Conservation (phyloP, 2,329 filamentous ascomycete species). For the Lachnellula cervina region DNA sequence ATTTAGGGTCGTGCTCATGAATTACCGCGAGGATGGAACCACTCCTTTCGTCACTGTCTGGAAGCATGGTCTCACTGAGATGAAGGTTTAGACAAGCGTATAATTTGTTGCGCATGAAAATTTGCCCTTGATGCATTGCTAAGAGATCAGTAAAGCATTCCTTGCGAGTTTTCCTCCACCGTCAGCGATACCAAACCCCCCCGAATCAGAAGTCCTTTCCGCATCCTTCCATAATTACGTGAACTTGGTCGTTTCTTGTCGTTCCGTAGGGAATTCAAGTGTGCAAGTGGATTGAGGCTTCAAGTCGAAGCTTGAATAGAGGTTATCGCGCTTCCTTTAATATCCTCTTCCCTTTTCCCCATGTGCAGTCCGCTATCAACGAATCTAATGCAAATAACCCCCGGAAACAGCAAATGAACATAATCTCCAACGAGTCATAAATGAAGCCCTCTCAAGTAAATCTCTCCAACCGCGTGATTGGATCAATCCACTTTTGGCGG, state of each 20-base stretch:
- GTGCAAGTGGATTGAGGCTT: neutral
- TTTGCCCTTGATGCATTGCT: conserved; percentile 4
- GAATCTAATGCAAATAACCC: neutral
- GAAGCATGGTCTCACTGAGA: conserved; percentile 87
- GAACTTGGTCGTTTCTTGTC: neutral
- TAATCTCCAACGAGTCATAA: neutral
- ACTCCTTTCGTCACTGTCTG: conserved; percentile 88
- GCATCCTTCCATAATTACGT: neutral
- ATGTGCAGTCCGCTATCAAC: neutral
- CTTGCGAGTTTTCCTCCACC: neutral
- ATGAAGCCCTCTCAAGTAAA: neutral
- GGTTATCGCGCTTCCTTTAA: neutral
- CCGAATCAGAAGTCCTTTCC: neutral
- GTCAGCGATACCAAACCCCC: conserved; percentile 2
- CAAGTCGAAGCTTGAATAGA: neutral
- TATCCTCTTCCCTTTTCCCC: neutral
- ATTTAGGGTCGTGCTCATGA: conserved; percentile 76
- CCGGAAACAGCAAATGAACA: neutral
- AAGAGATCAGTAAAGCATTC: conserved; percentile 2
- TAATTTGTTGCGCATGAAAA: conserved; percentile 1
- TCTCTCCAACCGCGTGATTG: neutral
- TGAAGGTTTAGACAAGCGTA: conserved; percentile 73
- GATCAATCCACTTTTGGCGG: neutral
- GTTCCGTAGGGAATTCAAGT: neutral
- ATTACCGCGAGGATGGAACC: conserved; percentile 94